Percentiles rank a stretch among this genome's conserved stretches.
Conservation (phyloP, 2,329 filamentous ascomycete species). For the Alternaria novae-zelandiae region DNA sequence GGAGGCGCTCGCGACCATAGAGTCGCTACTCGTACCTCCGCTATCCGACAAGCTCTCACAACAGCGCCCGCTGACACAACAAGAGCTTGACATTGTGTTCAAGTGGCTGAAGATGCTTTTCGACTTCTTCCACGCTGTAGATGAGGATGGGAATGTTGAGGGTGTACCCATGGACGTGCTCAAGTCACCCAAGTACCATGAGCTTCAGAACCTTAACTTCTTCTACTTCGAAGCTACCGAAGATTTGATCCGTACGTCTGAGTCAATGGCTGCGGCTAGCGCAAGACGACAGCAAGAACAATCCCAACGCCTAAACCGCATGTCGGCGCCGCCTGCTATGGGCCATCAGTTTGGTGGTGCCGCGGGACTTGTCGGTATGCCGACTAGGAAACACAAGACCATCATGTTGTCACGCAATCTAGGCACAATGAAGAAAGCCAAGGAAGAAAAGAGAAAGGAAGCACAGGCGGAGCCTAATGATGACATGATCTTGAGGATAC, state of each 20-base stretch:
- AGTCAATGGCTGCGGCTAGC: constrained; percentile 90
- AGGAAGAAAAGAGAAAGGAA: constrained; percentile 94
- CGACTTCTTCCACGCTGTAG: constrained; percentile 91
- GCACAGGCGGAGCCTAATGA: constrained; percentile 96
- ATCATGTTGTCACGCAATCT: constrained; percentile 95
- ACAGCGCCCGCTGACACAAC: constrained; percentile 81
- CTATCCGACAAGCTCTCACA: constrained; percentile 91
- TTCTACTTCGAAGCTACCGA: constrained; percentile 97
- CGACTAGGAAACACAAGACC: constrained; percentile 55
- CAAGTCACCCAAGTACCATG: constrained; percentile 97
- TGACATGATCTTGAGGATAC: constrained; percentile 94
- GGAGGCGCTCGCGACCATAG: constrained; percentile 90
- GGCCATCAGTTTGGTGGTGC: constrained; percentile 60
- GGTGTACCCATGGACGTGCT: constrained; percentile 90
- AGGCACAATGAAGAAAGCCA: constrained; percentile 93
- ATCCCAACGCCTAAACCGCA: constrained; percentile 63
- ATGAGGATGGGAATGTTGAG: constrained; percentile 83
- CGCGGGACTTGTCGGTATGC: constrained; percentile 68
- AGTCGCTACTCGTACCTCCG: constrained; percentile 87
- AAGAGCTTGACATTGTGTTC: constrained; percentile 93
- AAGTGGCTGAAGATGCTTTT: constrained; percentile 91
- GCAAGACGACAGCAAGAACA: constrained; percentile 75
- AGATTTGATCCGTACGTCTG: constrained; percentile 90
- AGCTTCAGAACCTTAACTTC: constrained; percentile 94
- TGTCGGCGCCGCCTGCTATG: constrained; percentile 69